A percentile compares a stretch with the other conserved stretches of the same genome.
Conservation (phyloP, 495 filamentous ascomycete genomes). For the Podospora pseudopauciseta region DNA sequence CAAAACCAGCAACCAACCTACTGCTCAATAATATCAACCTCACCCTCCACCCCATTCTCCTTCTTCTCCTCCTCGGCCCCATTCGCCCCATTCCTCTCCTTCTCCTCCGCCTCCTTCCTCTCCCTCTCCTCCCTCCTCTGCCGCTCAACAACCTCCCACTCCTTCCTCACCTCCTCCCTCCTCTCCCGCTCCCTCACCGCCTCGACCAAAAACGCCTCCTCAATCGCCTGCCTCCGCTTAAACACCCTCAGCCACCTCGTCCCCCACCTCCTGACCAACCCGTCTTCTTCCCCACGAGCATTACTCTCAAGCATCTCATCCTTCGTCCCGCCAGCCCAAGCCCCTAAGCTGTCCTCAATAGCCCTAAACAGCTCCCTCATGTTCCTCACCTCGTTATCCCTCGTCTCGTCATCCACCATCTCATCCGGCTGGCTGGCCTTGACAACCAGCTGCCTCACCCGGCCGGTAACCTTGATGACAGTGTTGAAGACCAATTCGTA, state of each 20-base stretch:
- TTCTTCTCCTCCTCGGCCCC: background rate
- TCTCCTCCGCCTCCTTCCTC: slow-evolving; percentile 13
- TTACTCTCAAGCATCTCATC: slow-evolving; percentile 60
- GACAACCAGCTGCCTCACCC: slow-evolving; percentile 76
- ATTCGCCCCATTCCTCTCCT: background rate
- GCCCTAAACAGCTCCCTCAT: slow-evolving; percentile 76
- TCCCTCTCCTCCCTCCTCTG: background rate
- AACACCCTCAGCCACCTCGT: slow-evolving; percentile 84
- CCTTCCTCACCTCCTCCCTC: slow-evolving; percentile 12
- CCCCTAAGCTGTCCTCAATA: slow-evolving; percentile 74
- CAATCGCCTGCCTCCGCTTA: slow-evolving; percentile 72
- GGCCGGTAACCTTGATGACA: slow-evolving; percentile 85
- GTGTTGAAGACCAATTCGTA: slow-evolving; percentile 89
- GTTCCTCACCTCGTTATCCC: slow-evolving; percentile 59
- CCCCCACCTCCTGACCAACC: slow-evolving; percentile 74
- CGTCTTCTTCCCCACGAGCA: slow-evolving; percentile 46
- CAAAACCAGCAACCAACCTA: background rate
- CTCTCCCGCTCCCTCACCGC: slow-evolving; percentile 29
- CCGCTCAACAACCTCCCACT: background rate
- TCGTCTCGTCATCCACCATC: slow-evolving; percentile 45
- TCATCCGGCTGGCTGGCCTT: slow-evolving; percentile 44
- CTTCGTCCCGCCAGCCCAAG: slow-evolving; percentile 68
- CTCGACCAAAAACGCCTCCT: slow-evolving; percentile 62
- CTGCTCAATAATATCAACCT: background rate
- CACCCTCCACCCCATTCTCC: background rate